Percentiles rank a stretch among this genome's conserved stretches.
Conservation (phyloP, 176 grass and related monocot genomes). For the Chrysopogon serrulatus region DNA sequence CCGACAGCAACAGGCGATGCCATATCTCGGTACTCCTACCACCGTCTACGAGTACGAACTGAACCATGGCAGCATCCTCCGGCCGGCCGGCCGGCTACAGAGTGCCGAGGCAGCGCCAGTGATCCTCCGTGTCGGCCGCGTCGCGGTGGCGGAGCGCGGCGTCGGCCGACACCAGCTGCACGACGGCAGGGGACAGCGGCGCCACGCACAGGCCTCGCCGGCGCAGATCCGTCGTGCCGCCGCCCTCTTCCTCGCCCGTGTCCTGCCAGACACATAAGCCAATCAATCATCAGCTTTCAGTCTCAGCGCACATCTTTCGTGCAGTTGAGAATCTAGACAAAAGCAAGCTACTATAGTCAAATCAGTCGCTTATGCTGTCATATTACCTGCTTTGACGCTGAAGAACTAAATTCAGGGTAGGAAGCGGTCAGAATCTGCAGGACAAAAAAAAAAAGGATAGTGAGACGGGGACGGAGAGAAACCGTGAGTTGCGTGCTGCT, state of each 20-base stretch:
- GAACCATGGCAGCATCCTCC: background rate
- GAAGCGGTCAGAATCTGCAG: constrained; percentile 41
- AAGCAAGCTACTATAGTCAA: background rate
- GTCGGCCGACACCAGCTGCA: constrained; percentile 22
- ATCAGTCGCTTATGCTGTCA: background rate
- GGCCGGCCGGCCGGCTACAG: constrained; percentile 6
- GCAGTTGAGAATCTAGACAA: background rate
- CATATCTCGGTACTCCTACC: background rate
- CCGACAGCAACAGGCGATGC: background rate
- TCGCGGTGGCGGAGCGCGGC: background rate
- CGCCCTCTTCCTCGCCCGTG: background rate
- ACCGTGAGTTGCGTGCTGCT: background rate
- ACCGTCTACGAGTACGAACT: background rate
- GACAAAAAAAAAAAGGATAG: background rate
- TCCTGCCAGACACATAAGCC: background rate
- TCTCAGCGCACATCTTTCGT: background rate
- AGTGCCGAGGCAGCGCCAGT: background rate
- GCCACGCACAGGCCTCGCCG: constrained; percentile 53
- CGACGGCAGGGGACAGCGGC: constrained; percentile 24
- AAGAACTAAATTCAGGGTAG: constrained; percentile 9
- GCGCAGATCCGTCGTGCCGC: constrained; percentile 8
- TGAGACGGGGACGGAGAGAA: background rate
- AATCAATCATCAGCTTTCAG: background rate
- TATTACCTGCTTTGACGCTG: constrained; percentile 21
- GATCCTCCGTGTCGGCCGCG: background rate